These are phyloP conservation scores for Sarocladium brachiariae DNA, from an alignment of 2,329 filamentous ascomycete genomes.

Conservation along the genomic window DNA sequence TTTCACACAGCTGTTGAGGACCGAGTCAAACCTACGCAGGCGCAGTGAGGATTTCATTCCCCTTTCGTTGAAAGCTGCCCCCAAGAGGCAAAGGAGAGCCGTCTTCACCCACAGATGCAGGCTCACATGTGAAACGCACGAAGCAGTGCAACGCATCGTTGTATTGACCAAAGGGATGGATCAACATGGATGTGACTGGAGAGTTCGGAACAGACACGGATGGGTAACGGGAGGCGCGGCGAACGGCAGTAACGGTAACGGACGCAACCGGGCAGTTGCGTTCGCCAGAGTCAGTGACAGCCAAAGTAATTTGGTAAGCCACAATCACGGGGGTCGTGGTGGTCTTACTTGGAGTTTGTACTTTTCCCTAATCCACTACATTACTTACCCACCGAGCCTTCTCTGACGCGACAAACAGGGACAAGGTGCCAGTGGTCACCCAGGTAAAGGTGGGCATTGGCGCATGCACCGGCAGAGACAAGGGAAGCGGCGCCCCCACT, in stretches of 20 bases:
- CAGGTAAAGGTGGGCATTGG: not conserved
- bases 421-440: not conserved
- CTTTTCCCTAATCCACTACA: no score
- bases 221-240: no score
- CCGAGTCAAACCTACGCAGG: constrained; percentile 1
- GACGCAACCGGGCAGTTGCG: no score
- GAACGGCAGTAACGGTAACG: no score
- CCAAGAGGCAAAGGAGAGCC: no score
- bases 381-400: no score
- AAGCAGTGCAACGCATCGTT: not conserved
- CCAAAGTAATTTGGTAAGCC: no score
- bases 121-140: not conserved
- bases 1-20: not conserved
- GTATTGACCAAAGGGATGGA: not conserved
- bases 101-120: no score
- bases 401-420: not conserved
- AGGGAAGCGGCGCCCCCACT: not conserved
- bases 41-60: not conserved
- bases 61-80: no score
- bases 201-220: not conserved
- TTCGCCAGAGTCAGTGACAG: no score
- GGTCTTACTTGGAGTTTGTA: no score
- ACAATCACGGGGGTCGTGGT: not conserved
- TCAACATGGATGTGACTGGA: not conserved
- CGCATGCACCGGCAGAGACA: constrained; percentile 5